These are phyloP conservation scores for Aspergillus pseudoviridinutans DNA, from an alignment of 2,329 filamentous ascomycete genomes.

Conservation along the genomic window DNA sequence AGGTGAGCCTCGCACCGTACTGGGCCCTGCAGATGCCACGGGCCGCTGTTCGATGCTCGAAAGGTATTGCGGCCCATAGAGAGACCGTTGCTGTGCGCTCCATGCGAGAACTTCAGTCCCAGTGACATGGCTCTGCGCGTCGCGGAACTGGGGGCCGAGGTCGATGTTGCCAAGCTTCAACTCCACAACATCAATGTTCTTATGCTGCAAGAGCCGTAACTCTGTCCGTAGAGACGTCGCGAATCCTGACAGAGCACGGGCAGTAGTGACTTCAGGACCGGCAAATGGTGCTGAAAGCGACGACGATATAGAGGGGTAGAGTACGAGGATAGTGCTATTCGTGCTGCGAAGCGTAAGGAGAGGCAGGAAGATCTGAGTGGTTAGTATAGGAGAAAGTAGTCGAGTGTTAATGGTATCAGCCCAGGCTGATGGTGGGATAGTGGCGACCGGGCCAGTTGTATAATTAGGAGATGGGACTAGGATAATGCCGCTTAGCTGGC, in stretches of 20 bases:
- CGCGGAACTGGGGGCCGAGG: slow-evolving; percentile 59
- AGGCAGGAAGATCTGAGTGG: slow-evolving; percentile 83
- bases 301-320: slow-evolving; percentile 44
- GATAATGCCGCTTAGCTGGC: slow-evolving; percentile 74
- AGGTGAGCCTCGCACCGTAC: slow-evolving; percentile 58
- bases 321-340: slow-evolving; percentile 43
- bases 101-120: slow-evolving; percentile 58
- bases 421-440: slow-evolving; percentile 77
- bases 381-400: slow-evolving; percentile 82
- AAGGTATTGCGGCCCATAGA: slow-evolving; percentile 39
- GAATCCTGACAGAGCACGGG: slow-evolving; percentile 81
- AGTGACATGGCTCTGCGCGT: slow-evolving; percentile 39
- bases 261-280: slow-evolving; percentile 80
- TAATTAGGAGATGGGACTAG: slow-evolving; percentile 76
- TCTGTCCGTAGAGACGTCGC: slow-evolving; percentile 76
- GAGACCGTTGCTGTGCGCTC: slow-evolving; percentile 53
- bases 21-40: slow-evolving; percentile 36
- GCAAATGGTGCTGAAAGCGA: slow-evolving; percentile 43
- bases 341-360: slow-evolving; percentile 61
- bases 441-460: slow-evolving; percentile 77
- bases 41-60: slow-evolving; percentile 42
- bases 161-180: slow-evolving; percentile 91
- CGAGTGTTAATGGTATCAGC: slow-evolving; percentile 90
- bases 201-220: slow-evolving; percentile 63
- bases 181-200: slow-evolving; percentile 68